Conservation (phyloP, 768 basidiomycete genomes). For the Trametes elegans region DNA sequence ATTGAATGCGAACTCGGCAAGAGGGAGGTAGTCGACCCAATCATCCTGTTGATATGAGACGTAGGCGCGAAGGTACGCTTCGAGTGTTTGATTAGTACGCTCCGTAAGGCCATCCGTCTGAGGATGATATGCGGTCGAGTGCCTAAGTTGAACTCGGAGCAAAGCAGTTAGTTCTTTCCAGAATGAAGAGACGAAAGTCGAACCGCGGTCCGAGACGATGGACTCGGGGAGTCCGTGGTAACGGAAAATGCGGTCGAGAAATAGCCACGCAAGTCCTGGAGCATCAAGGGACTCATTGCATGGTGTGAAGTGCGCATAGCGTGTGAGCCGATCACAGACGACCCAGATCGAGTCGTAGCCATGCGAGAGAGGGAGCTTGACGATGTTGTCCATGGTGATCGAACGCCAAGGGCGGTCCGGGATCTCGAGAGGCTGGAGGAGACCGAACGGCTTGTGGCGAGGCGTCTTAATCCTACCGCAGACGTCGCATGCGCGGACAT, state of each 20-base stretch:
- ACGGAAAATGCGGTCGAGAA: background rate
- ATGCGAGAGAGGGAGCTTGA: background rate
- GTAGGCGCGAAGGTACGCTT: conserved; percentile 23
- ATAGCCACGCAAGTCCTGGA: background rate
- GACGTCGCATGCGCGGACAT: background rate
- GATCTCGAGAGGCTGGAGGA: background rate
- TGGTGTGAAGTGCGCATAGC: background rate
- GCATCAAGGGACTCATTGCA: background rate
- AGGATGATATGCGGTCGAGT: conserved; percentile 12
- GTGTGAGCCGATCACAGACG: background rate
- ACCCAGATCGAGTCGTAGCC: background rate
- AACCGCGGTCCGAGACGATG: conserved; percentile 22
- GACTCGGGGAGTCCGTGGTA: conserved; percentile 8
- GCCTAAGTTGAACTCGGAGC: conserved; percentile 1
- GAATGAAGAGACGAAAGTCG: conserved; percentile 15
- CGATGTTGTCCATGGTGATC: background rate
- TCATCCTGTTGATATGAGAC: background rate
- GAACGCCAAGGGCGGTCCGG: background rate
- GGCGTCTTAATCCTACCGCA: background rate
- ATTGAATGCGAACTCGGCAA: background rate
- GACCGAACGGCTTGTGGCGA: background rate
- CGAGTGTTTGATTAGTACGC: conserved; percentile 37
- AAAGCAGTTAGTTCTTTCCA: conserved; percentile 2
- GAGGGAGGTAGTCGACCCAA: background rate
- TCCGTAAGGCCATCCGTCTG: conserved; percentile 42